Conservation (phyloP, 2,329 filamentous ascomycete genomes). For the Lasiodiplodia theobromae region DNA sequence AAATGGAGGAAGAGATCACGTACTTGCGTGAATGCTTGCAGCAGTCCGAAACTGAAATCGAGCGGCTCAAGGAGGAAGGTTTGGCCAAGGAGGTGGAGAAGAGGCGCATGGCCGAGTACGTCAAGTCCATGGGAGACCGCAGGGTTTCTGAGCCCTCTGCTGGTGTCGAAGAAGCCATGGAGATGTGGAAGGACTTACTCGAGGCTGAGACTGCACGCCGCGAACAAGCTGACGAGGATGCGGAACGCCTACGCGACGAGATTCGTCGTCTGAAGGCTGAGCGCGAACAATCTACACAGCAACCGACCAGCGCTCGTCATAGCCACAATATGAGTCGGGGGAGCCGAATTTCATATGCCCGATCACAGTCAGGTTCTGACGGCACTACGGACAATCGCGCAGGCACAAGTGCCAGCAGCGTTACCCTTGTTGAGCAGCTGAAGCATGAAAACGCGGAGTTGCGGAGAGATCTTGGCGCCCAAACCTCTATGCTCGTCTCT, state of each 20-base stretch:
- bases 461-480: slow-evolving; percentile 88
- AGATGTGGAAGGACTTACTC: slow-evolving; percentile 94
- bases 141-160: slow-evolving; percentile 45
- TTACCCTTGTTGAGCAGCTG: slow-evolving; percentile 82
- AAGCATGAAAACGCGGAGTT: slow-evolving; percentile 93
- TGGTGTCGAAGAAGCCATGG: slow-evolving; percentile 55
- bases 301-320: slow-evolving; percentile 44
- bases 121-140: slow-evolving; percentile 67
- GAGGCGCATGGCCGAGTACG: slow-evolving; percentile 81
- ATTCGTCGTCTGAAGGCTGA: slow-evolving; percentile 70
- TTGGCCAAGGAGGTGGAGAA: slow-evolving; percentile 84
- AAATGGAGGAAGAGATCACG: slow-evolving; percentile 83
- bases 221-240: slow-evolving; percentile 91
- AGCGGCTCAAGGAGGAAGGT: slow-evolving; percentile 79
- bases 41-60: slow-evolving; percentile 82
- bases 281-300: slow-evolving; percentile 41
- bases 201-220: slow-evolving; percentile 89
- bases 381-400: slow-evolving; percentile 56
- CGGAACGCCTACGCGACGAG: slow-evolving; percentile 82
- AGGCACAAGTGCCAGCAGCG: slow-evolving; percentile 60
- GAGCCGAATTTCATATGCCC: slow-evolving; percentile 46
- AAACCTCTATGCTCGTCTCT: slow-evolving; percentile 97
- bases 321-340: slow-evolving; percentile 46
- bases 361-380: slow-evolving; percentile 49
- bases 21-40: slow-evolving; percentile 87